Evolutionary conservation across 176 grass and related monocot genomes (phyloP).

Genomic region (Elaeis guineensis): DNA sequence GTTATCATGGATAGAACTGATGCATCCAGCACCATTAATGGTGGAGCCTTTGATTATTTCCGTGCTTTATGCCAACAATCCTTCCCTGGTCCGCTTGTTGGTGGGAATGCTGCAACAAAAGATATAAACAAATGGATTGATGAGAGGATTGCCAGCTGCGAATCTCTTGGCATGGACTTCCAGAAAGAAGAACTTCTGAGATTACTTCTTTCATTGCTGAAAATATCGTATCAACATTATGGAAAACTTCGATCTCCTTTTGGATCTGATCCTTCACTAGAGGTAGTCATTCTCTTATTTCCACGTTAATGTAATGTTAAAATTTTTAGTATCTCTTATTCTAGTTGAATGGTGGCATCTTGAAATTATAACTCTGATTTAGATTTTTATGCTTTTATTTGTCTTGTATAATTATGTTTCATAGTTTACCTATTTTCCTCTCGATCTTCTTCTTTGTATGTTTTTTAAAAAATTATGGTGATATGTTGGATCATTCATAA

Average conservation of each 20-base stretch:
- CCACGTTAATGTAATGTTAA: too few species aligned
- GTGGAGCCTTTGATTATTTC: slow-evolving; percentile 56
- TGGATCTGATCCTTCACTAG: slow-evolving; percentile 66
- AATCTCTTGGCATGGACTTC: slow-evolving; percentile 35
- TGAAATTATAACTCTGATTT: too few species aligned
- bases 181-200: slow-evolving; percentile 60
- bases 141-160: slow-evolving; percentile 68
- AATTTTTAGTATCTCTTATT: too few species aligned
- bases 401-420: too few species aligned
- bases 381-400: too few species aligned
- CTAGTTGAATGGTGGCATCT: too few species aligned
- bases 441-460: too few species aligned
- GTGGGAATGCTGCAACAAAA: slow-evolving; percentile 76
- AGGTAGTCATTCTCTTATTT: slow-evolving; percentile 29
- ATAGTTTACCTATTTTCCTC: too few species aligned
- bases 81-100: slow-evolving; percentile 82
- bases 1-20: slow-evolving; percentile 42
- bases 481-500: too few species aligned
- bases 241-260: slow-evolving; percentile 95
- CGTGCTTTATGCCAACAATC: slow-evolving; percentile 55
- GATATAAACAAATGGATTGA: slow-evolving; percentile 95
- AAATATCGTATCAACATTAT: slow-evolving; percentile 91
- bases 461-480: too few species aligned
- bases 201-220: slow-evolving; percentile 80
- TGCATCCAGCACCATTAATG: slow-evolving; percentile 38